Percentiles rank a stretch among this genome's conserved stretches.
phyloP scores from a whole-genome alignment of 257 asterid genomes.

The Paulownia fortunei region DNA sequence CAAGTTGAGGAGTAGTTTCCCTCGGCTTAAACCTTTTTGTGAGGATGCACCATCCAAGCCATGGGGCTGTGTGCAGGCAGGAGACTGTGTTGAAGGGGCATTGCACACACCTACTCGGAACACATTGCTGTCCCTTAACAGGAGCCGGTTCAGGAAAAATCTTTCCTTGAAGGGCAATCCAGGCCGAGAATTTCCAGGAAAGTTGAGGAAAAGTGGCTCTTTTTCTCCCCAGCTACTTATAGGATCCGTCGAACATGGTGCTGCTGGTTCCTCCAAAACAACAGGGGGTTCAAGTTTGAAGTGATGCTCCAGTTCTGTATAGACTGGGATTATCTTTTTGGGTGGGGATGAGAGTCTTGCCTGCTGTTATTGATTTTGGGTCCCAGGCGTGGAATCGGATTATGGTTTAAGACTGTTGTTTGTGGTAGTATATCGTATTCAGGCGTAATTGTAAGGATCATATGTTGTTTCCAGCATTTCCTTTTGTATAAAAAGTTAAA shows the following conservation, averaged over 20 bases:
- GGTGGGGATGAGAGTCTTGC: constrained; percentile 23
- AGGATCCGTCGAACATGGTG: constrained; percentile 62
- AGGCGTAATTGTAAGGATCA: constrained; percentile 25
- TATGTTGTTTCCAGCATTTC: constrained; percentile 28
- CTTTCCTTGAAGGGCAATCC: constrained; percentile 61
- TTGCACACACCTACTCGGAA: constrained; percentile 62
- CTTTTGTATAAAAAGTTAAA: constrained; percentile 22
- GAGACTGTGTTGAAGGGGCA: constrained; percentile 91
- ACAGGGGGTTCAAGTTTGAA: constrained; percentile 42
- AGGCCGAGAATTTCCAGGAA: constrained; percentile 72
- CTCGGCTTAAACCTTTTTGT: constrained; percentile 62
- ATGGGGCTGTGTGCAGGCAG: constrained; percentile 86
- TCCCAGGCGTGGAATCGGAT: constrained; percentile 1
- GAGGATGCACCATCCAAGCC: constrained; percentile 80
- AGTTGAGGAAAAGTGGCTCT: constrained; percentile 60
- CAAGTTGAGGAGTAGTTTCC: constrained; percentile 60
- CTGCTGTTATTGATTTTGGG: constrained; percentile 27
- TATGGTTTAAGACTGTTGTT: constrained; percentile 25
- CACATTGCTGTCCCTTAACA: constrained; percentile 70
- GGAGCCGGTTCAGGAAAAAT: constrained; percentile 63
- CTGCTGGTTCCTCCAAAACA: constrained; percentile 62
- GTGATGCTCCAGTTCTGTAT: constrained; percentile 36
- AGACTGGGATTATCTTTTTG: background rate
- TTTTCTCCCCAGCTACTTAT: constrained; percentile 60
- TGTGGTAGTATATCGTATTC: constrained; percentile 11